Percentiles rank a stretch among this genome's conserved stretches.
Conservation (phyloP, 2,329 filamentous ascomycete species). For the Arthrobotrys entomopaga region DNA sequence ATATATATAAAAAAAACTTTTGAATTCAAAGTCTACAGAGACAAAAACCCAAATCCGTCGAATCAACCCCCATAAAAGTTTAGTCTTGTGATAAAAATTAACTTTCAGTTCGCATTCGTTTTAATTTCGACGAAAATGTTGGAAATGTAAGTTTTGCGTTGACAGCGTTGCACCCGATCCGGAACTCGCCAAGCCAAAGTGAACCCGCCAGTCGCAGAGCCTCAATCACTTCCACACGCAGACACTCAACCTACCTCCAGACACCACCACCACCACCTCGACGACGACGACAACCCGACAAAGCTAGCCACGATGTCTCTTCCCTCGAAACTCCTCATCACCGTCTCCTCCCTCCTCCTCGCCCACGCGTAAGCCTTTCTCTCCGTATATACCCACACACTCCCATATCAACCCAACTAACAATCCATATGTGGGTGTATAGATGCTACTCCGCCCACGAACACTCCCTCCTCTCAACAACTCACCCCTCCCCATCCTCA, state of each 20-base stretch:
- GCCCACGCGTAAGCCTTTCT: slow-evolving; percentile 79
- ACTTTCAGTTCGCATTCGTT: not conserved
- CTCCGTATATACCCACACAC: slow-evolving; percentile 27
- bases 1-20: no score
- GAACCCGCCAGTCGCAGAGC: slow-evolving; percentile 8
- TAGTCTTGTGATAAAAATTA: not conserved
- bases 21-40: not conserved
- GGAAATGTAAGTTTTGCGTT: slow-evolving; percentile 29
- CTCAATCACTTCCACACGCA: not conserved
- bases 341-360: slow-evolving; percentile 80
- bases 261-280: not conserved
- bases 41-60: slow-evolving; percentile 1
- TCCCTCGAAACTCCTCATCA: slow-evolving; percentile 66
- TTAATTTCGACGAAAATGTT: not conserved
- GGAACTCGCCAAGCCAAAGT: slow-evolving; percentile 18
- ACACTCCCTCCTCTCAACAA: slow-evolving; percentile 71
- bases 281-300: not conserved
- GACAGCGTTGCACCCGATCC: slow-evolving; percentile 28
- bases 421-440: slow-evolving; percentile 55
- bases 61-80: no score
- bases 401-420: slow-evolving; percentile 33
- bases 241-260: not conserved
- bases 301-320: slow-evolving; percentile 26
- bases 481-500: slow-evolving; percentile 64
- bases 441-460: slow-evolving; percentile 98